A percentile compares a stretch with the other conserved stretches of the same genome.
Conservation (phyloP, 2,329 filamentous ascomycete genomes). For the Cordyceps javanica region DNA sequence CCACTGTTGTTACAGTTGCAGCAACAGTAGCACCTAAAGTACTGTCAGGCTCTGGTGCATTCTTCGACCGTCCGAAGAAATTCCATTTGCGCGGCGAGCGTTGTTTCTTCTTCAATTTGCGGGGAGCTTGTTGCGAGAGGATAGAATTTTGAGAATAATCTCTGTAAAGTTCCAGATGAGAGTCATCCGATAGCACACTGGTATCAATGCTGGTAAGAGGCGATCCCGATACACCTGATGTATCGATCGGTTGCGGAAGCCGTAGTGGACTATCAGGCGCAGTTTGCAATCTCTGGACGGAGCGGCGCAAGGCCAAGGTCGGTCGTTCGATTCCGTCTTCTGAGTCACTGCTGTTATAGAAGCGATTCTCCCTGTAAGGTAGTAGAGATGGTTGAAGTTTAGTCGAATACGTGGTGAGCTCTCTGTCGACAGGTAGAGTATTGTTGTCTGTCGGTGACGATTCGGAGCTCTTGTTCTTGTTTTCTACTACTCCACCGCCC, state of each 20-base stretch:
- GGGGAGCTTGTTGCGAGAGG: conserved; percentile 30
- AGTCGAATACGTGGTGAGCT: conserved; percentile 31
- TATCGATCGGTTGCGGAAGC: conserved; percentile 49
- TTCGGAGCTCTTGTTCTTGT: conserved; percentile 48
- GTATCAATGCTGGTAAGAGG: conserved; percentile 53
- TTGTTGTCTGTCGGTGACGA: conserved; percentile 44
- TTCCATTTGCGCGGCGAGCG: conserved; percentile 58
- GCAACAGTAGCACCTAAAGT: conserved; percentile 33
- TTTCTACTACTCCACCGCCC: conserved; percentile 56
- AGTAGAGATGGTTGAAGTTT: conserved; percentile 49
- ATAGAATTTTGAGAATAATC: conserved; percentile 28
- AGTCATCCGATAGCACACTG: conserved; percentile 52
- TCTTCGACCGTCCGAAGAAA: conserved; percentile 52
- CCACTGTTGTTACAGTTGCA: conserved; percentile 42
- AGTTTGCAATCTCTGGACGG: conserved; percentile 44
- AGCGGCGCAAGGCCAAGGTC: conserved; percentile 49
- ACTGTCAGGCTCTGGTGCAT: conserved; percentile 33
- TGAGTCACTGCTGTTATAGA: conserved; percentile 53
- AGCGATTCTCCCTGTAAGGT: conserved; percentile 32
- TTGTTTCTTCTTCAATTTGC: conserved; percentile 50
- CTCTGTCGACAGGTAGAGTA: conserved; percentile 33
- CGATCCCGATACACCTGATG: conserved; percentile 36
- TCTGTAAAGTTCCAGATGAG: conserved; percentile 35
- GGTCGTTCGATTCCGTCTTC: conserved; percentile 42
- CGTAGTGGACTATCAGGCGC: conserved; percentile 39